Evolutionary conservation across 2,329 filamentous ascomycete species (phyloP).

Genomic region (Alternaria alternata): DNA sequence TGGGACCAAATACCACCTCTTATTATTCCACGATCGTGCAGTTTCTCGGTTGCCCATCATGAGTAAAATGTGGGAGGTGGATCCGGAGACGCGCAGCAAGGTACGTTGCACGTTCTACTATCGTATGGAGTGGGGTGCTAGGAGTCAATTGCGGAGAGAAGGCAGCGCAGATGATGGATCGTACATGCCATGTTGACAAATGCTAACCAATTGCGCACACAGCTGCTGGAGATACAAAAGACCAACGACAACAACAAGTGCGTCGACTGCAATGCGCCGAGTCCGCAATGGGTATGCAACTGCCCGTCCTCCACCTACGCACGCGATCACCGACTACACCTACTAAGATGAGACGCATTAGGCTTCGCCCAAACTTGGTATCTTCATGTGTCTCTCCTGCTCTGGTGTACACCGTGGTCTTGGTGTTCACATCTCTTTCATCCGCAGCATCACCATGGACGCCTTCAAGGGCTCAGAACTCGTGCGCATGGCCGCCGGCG

Average conservation of each 20-base stretch:
- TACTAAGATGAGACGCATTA: constrained; percentile 44
- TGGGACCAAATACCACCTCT: neutral
- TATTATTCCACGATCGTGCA: constrained; percentile 2
- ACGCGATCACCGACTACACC: constrained; percentile 13
- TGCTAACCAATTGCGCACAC: constrained; percentile 30
- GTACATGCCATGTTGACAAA: neutral
- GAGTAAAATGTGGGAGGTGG: constrained; percentile 96
- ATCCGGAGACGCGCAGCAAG: constrained; percentile 96
- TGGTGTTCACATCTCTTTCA: constrained; percentile 98
- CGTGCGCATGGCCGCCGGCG: constrained; percentile 89
- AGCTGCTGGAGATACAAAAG: constrained; percentile 93
- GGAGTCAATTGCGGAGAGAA: constrained; percentile 13
- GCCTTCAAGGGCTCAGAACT: constrained; percentile 95
- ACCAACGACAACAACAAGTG: constrained; percentile 87
- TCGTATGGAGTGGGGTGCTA: constrained; percentile 17
- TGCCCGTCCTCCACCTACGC: constrained; percentile 9
- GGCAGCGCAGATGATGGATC: neutral
- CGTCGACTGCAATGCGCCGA: constrained; percentile 94
- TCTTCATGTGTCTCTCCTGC: constrained; percentile 98
- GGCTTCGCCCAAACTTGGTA: constrained; percentile 92
- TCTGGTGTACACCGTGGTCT: constrained; percentile 93
- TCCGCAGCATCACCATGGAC: constrained; percentile 98
- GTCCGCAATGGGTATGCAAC: constrained; percentile 88
- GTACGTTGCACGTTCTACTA: constrained; percentile 57
- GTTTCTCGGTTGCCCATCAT: constrained; percentile 40